phyloP scores from a whole-genome alignment of 2,329 filamentous ascomycete species.

The Monilinia polystroma region DNA sequence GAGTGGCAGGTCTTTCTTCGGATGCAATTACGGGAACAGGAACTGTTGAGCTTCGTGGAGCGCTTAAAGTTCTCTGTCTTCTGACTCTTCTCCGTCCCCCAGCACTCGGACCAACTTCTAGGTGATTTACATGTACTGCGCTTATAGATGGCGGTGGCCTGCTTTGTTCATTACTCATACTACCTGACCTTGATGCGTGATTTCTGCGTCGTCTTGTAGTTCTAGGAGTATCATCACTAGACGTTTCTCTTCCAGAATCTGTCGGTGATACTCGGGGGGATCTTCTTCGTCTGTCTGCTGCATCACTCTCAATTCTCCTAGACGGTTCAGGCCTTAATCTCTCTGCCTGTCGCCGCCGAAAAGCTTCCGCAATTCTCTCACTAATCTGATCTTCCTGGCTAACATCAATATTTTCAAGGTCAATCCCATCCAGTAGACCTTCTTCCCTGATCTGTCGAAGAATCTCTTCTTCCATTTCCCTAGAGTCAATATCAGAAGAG shows the following conservation, averaged over 20 bases:
- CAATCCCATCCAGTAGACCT: slow-evolving; percentile 81
- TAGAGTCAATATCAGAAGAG: slow-evolving; percentile 71
- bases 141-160: slow-evolving; percentile 49
- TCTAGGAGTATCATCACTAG: slow-evolving; percentile 32
- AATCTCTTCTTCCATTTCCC: slow-evolving; percentile 83
- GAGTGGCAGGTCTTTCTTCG: slow-evolving; percentile 51
- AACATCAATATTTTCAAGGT: slow-evolving; percentile 82
- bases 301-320: slow-evolving; percentile 43
- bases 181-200: slow-evolving; percentile 48
- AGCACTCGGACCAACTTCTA: slow-evolving; percentile 51
- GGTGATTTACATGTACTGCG: slow-evolving; percentile 46
- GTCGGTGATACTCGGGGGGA: slow-evolving; percentile 33
- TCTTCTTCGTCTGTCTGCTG: slow-evolving; percentile 33
- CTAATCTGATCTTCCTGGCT: slow-evolving; percentile 86
- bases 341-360: slow-evolving; percentile 71
- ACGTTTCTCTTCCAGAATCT: slow-evolving; percentile 34
- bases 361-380: slow-evolving; percentile 85
- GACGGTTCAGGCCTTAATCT: slow-evolving; percentile 50
- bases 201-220: slow-evolving; percentile 39
- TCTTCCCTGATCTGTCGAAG: slow-evolving; percentile 86
- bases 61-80: slow-evolving; percentile 52
- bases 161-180: slow-evolving; percentile 49
- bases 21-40: slow-evolving; percentile 46
- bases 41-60: slow-evolving; percentile 54
- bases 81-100: slow-evolving; percentile 44